A percentile compares a stretch with the other conserved stretches of the same genome.
Conservation (phyloP, 1,284 basidiomycete species). For the Cryptococcus sp. region DNA sequence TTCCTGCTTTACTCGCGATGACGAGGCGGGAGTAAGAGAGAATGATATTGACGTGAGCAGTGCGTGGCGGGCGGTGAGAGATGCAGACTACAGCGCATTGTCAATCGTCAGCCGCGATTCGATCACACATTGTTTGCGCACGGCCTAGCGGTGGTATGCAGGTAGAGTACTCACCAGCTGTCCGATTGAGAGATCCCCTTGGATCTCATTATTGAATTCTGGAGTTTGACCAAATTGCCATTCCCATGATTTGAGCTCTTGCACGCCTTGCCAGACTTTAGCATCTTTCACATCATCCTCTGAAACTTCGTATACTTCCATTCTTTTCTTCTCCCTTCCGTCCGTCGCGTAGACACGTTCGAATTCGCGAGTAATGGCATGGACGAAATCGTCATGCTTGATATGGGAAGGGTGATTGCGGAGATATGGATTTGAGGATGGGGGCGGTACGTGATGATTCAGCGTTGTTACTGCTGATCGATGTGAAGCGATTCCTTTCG, state of each 20-base stretch:
- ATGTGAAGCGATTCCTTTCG: slow-evolving; percentile 86
- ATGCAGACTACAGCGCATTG: slow-evolving; percentile 42
- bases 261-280: slow-evolving; percentile 65
- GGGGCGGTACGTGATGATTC: slow-evolving; percentile 57
- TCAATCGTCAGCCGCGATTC: not conserved
- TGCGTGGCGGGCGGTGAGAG: slow-evolving; percentile 55
- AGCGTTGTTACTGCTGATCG: slow-evolving; percentile 90
- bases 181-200: slow-evolving; percentile 36
- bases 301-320: slow-evolving; percentile 15
- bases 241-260: slow-evolving; percentile 74
- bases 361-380: slow-evolving; percentile 74
- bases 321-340: slow-evolving; percentile 7
- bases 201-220: slow-evolving; percentile 66
- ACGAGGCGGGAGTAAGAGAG: slow-evolving; percentile 23
- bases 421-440: not conserved
- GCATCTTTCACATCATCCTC: slow-evolving; percentile 47
- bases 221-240: slow-evolving; percentile 95
- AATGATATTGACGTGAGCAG: slow-evolving; percentile 51
- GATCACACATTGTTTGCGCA: too few species aligned
- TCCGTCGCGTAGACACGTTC: slow-evolving; percentile 60
- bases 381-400: slow-evolving; percentile 70
- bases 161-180: slow-evolving; percentile 1
- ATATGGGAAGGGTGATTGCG: slow-evolving; percentile 10
- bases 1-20: slow-evolving; percentile 23
- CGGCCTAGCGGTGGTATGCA: not conserved